These are phyloP conservation scores for Phylloporus arenicola DNA, from an alignment of 768 basidiomycete genomes.

Conservation along the genomic window DNA sequence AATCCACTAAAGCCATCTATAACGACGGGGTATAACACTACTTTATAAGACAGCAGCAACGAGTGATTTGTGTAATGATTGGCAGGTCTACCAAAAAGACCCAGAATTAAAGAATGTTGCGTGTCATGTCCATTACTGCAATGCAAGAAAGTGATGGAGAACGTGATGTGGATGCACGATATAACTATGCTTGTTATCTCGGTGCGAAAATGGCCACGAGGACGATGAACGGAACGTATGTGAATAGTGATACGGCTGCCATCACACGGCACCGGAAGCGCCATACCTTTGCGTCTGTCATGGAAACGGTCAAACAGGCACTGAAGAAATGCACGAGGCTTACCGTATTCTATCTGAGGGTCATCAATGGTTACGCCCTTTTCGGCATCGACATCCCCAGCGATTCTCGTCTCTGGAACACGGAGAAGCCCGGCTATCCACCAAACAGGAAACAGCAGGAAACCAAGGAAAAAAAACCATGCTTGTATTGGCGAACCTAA, in stretches of 20 bases:
- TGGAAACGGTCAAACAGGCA: slow-evolving; percentile 4
- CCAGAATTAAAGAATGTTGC: slow-evolving; percentile 8
- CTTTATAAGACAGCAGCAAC: slow-evolving; percentile 26
- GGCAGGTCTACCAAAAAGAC: slow-evolving; percentile 19
- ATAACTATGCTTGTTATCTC: slow-evolving; percentile 23
- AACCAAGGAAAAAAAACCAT: slow-evolving; percentile 76
- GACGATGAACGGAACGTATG: slow-evolving; percentile 75
- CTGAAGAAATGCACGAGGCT: slow-evolving; percentile 21
- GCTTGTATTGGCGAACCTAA: slow-evolving; percentile 54
- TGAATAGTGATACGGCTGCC: slow-evolving; percentile 60
- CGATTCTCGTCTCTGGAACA: slow-evolving; percentile 57
- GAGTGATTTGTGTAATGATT: slow-evolving; percentile 5
- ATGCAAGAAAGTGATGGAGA: slow-evolving; percentile 22
- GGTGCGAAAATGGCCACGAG: slow-evolving; percentile 60
- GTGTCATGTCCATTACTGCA: slow-evolving; percentile 15
- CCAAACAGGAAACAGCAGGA: slow-evolving; percentile 54
- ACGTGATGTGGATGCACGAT: slow-evolving; percentile 8
- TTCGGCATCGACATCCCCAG: slow-evolving; percentile 52
- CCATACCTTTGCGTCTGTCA: slow-evolving; percentile 67
- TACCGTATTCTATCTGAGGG: slow-evolving; percentile 74
- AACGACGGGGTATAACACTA: slow-evolving; percentile 24
- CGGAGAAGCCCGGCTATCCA: slow-evolving; percentile 55
- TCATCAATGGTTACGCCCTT: slow-evolving; percentile 72
- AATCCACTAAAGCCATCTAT: slow-evolving; percentile 7
- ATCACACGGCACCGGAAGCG: slow-evolving; percentile 70